Base-by-base conservation (phyloP, 768 basidiomycete species). In the Boletus fagicola region DNA sequence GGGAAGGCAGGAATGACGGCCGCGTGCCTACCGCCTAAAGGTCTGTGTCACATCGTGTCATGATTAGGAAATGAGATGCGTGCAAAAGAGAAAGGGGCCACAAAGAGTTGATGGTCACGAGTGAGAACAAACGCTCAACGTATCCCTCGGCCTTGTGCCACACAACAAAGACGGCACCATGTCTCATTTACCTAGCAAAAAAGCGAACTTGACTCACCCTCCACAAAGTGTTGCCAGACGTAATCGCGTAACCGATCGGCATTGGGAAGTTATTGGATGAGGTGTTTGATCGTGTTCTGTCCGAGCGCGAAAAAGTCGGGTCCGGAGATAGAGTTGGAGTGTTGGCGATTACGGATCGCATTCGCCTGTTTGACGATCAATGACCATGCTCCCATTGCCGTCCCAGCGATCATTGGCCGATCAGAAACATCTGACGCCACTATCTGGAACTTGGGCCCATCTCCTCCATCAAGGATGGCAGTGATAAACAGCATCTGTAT, bases 291-390 rank as follows among this genome's bases (percentile, higher is more conserved):
- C 5, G 88, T 88, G 67, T 92, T 92, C 71, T 92, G 88, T 4
- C 88, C 88, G 16, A 94, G 77, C 10, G 91, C 92, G 66, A 91
- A 93, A 71, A 92, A 92, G 73, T 93, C 91, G 15, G 91, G 91
- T 0, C 91, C 91, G 3, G 91, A 93, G 15, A 94, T 89, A 6
- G 88, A n/a, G 70, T 92, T 92, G 44, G 87, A 89, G 66, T 92
- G 91, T 61, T 90, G 87, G 15, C 90, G 80, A 67, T 89, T 86
- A 49, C 91, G 84, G 58, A 93, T 84, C 43, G 82, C 80, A 65
- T 92, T 93, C 1, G 92, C 91, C 50, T 88, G 84, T 65, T 85
- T 87, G 50, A 94, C 90, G 61, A 94, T 88, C 62, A 78, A 84
- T 5, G 87, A 85, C 91, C 91, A 94, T 47, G 90, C 90, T 33